These are phyloP conservation scores for Actinomortierella wolfii DNA, from an alignment of 371 early-diverging fungal genomes.

Conservation along the genomic window DNA sequence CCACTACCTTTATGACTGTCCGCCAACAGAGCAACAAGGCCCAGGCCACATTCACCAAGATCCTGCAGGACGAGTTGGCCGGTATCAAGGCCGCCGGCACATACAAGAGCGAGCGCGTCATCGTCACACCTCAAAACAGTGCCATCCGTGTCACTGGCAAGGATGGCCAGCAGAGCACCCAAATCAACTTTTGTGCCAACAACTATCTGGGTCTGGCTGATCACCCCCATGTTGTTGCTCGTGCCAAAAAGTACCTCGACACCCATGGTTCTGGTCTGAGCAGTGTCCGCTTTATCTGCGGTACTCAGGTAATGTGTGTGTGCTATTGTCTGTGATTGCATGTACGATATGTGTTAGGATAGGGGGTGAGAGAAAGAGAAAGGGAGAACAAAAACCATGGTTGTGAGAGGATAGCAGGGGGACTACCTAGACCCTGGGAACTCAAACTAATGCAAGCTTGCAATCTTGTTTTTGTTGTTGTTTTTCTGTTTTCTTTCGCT, in stretches of 20 bases:
- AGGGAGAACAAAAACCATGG: neutral
- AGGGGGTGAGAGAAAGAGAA: too few species aligned
- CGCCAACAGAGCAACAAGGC: constrained; percentile 24
- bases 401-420: neutral
- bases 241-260: constrained; percentile 51
- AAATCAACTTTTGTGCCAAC: constrained; percentile 69
- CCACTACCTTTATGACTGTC: constrained; percentile 28
- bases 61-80: constrained; percentile 49
- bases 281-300: constrained; percentile 70
- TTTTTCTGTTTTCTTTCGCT: neutral
- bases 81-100: constrained; percentile 58
- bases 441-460: too few species aligned
- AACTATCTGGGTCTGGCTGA: constrained; percentile 67
- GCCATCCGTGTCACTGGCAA: constrained; percentile 52
- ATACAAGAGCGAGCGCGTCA: constrained; percentile 64
- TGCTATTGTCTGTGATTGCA: neutral
- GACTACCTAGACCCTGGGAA: neutral
- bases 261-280: constrained; percentile 63
- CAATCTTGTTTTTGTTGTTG: too few species aligned
- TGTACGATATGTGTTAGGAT: too few species aligned
- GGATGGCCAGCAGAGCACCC: constrained; percentile 20
- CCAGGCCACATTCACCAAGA: constrained; percentile 32
- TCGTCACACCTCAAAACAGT: constrained; percentile 55
- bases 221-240: constrained; percentile 54
- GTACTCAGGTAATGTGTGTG: constrained; percentile 52